Percentiles rank a stretch among this genome's conserved stretches.
Evolutionary conservation across 2,329 filamentous ascomycete genomes (phyloP).

Genomic region (Neonectria hederae): DNA sequence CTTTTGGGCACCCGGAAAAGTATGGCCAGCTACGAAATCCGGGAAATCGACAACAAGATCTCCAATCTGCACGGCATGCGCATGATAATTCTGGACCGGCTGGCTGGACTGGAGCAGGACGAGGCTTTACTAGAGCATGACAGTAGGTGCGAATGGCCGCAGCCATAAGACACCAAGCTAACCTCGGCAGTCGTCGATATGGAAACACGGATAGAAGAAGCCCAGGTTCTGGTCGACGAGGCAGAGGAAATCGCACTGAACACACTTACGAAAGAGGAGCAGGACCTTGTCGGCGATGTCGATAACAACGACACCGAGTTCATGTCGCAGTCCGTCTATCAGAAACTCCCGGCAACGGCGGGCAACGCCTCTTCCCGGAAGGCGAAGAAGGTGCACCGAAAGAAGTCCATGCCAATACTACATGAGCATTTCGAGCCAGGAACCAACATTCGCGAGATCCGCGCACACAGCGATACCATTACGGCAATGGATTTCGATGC

Average conservation of each 20-base stretch:
- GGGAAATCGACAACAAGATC: conserved; percentile 97
- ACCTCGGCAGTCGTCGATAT: conserved; percentile 67
- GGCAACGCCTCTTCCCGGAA: conserved; percentile 59
- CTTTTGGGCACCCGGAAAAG: conserved; percentile 94
- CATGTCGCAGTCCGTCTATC: conserved; percentile 98
- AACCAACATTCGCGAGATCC: conserved; percentile 85
- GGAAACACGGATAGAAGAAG: conserved; percentile 69
- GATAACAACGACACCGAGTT: conserved; percentile 68
- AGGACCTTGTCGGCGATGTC: conserved; percentile 61
- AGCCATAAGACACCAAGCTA: conserved; percentile 37
- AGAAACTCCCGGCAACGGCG: conserved; percentile 77
- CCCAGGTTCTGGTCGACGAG: conserved; percentile 67
- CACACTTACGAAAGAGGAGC: conserved; percentile 62
- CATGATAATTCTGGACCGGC: conserved; percentile 85
- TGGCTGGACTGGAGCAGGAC: conserved; percentile 89
- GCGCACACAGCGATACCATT: conserved; percentile 87
- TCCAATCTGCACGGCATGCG: conserved; percentile 93
- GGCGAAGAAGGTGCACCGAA: conserved; percentile 65
- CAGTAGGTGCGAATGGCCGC: conserved; percentile 60
- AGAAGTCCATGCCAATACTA: conserved; percentile 91
- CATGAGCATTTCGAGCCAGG: conserved; percentile 96
- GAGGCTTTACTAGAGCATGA: conserved; percentile 92
- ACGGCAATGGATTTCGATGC: conserved; percentile 95
- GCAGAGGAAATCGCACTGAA: conserved; percentile 64
- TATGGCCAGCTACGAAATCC: conserved; percentile 96